Base-by-base conservation (phyloP, 2,329 filamentous ascomycete species). In the Fusarium napiforme region DNA sequence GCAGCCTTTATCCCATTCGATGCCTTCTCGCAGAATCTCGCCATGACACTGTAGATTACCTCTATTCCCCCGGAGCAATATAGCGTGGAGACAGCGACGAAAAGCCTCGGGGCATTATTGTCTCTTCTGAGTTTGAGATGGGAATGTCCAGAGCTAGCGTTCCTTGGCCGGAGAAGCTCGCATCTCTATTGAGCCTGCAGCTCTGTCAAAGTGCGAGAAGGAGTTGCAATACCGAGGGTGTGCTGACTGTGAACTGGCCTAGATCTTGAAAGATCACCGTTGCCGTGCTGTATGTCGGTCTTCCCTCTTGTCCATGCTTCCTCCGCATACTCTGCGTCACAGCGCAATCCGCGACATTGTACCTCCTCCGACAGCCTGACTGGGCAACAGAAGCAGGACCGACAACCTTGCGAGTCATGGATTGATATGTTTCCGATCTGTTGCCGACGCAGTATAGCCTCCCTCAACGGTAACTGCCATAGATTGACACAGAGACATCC, bases 81-180 rank as follows among this genome's bases (percentile, higher is more conserved):
- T 7, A 10, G 4, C 15, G 15, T 11, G 0, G 40, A 4, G 4
- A 16, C 0, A 43, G n/a, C 9, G 7, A 7, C 0, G 19, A 1
- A 5, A 43, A 18, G 1, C 15, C 15, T 23, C 9, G 9, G 15
- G 6, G 40, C 9, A 4, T 8, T 43, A 4, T 5, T 9, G 1
- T 18, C 6, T 23, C 40, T 21, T 39, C 14, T 42, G 14, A 23
- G 15, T n/a, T 42, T 6, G 16, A 23, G 40, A 18, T 18, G 15
- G 4, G 9, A 11, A 4, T 43, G 5, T 16, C 1, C 6, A 15
- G n/a, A 16, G 15, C 4, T 3, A 7, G 5, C 0, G n/a, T 23
- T 23, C 14, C 9, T 43, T 11, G 6, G 15, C 9, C n/a, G 9
- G n/a, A 43, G 15, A 43, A 23, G n/a, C 15, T 43, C n/a, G n/a